Evolutionary conservation across 352 stramenopile species (phyloP).

Genomic region (Pythium rishiriense): DNA sequence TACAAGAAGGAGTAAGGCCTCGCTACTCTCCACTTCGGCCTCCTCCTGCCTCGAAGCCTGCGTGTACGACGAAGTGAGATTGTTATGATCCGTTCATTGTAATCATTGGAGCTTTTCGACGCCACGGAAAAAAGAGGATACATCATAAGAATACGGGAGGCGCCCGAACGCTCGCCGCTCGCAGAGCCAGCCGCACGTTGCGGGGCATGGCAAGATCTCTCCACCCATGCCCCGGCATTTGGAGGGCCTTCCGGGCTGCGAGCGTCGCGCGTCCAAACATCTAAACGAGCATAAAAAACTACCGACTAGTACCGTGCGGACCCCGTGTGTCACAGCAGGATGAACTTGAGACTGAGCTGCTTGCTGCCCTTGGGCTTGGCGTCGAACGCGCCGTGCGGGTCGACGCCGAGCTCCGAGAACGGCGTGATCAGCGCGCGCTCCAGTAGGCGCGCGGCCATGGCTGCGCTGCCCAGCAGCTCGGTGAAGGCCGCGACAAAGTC

Average conservation of each 20-base stretch:
- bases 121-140: too few species aligned
- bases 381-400: constrained; percentile 43
- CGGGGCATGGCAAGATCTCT: too few species aligned
- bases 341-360: constrained; percentile 73
- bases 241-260: constrained; percentile 13
- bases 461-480: constrained; percentile 35
- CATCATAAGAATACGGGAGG: too few species aligned
- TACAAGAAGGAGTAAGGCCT: constrained; percentile 89
- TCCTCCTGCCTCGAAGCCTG: neutral
- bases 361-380: constrained; percentile 46
- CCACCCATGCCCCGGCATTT: too few species aligned
- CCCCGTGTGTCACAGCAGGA: constrained; percentile 50
- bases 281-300: constrained; percentile 9
- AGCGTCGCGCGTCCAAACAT: constrained; percentile 5
- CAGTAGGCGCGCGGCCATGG: constrained; percentile 40
- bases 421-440: constrained; percentile 52
- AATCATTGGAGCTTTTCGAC: neutral
- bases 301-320: neutral
- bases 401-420: constrained; percentile 56
- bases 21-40: too few species aligned
- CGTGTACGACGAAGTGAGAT: neutral
- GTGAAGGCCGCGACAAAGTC: constrained; percentile 83
- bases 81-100: neutral
- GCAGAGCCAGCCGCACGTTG: neutral
- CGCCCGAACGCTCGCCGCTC: neutral